phyloP scores from a whole-genome alignment of 176 grass and related monocot species.

The Metroxylon sagu region DNA sequence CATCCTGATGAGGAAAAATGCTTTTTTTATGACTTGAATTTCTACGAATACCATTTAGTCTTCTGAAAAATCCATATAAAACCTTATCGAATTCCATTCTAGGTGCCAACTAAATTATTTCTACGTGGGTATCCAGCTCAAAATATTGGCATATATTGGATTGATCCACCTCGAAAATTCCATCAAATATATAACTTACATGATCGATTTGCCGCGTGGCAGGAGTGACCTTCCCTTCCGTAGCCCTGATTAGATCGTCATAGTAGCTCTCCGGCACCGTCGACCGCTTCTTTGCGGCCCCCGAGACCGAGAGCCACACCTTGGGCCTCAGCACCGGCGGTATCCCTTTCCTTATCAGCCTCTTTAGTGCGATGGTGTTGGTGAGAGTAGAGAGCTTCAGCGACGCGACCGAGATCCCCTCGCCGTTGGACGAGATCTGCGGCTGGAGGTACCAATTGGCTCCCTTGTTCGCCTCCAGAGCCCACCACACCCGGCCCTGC shows the following conservation, averaged over 20 bases:
- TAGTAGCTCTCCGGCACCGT: conserved; percentile 95
- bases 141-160: too few species aligned
- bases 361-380: conserved; percentile 63
- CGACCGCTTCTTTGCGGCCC: conserved; percentile 78
- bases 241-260: conserved; percentile 73
- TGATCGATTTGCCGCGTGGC: conserved; percentile 91
- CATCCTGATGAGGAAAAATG: too few species aligned
- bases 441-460: conserved; percentile 89
- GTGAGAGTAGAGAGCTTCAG: conserved; percentile 74
- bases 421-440: conserved; percentile 56
- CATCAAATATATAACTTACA: conserved; percentile 30
- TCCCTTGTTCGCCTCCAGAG: conserved; percentile 74
- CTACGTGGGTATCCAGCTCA: too few species aligned
- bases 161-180: too few species aligned
- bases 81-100: too few species aligned
- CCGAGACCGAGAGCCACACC: conserved; percentile 81
- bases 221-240: conserved; percentile 78
- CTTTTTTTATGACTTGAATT: too few species aligned
- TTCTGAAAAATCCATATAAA: too few species aligned
- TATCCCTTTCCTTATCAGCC: conserved; percentile 80
- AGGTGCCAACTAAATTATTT: too few species aligned
- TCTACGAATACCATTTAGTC: too few species aligned
- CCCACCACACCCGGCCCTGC: conserved; percentile 89
- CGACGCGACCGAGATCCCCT: conserved; percentile 49
- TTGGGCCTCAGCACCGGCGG: conserved; percentile 61